Evolutionary conservation across 345 rosid species (phyloP).

Genomic region (Lepidium aucheri): DNA sequence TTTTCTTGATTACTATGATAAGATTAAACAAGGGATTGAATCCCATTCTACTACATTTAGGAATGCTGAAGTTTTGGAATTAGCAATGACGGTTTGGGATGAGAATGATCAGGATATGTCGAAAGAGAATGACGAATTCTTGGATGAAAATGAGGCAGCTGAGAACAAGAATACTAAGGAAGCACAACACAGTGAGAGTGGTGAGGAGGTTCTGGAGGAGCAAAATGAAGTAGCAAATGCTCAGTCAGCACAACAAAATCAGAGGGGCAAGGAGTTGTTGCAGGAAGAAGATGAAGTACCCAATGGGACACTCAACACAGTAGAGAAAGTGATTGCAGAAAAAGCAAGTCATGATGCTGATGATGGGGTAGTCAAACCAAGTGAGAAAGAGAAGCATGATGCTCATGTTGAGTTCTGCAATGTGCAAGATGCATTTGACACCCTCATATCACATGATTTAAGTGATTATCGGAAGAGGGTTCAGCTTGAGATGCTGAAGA

Average conservation of each 20-base stretch:
- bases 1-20: neutral
- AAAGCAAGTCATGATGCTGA: no score
- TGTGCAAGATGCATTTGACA: no score
- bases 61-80: conserved; percentile 11
- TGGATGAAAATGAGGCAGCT: neutral
- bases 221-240: neutral
- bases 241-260: neutral
- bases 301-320: no score
- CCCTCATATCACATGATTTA: no score
- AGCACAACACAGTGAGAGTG: neutral
- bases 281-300: no score
- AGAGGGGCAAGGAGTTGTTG: no score
- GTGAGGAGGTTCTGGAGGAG: neutral
- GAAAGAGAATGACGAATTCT: neutral
- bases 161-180: neutral
- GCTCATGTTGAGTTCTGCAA: no score
- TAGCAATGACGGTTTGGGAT: conserved; percentile 14
- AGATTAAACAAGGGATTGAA: neutral
- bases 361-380: no score
- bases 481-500: no score
- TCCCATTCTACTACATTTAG: neutral
- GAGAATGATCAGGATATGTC: neutral
- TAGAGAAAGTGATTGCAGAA: no score
- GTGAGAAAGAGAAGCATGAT: no score
- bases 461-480: no score